Evolutionary conservation across 192 early-diverging fungal genomes (phyloP).

Genomic region (Helicostylum pulchrum): DNA sequence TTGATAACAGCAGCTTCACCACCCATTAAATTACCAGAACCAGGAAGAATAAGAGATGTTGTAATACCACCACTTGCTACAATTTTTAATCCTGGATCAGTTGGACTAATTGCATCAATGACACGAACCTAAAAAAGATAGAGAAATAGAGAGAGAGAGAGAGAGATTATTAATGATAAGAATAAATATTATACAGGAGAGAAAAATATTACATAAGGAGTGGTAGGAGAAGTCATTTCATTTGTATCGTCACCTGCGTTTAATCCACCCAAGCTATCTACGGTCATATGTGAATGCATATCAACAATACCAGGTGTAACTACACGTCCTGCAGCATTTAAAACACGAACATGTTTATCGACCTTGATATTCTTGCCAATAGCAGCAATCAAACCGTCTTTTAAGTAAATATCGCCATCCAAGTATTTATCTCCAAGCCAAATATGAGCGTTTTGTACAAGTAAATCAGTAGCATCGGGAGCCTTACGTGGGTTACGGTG

Average conservation of each 20-base stretch:
- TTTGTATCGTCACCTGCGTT: constrained; percentile 46
- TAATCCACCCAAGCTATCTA: constrained; percentile 44
- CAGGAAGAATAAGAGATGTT: constrained; percentile 58
- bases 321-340: constrained; percentile 63
- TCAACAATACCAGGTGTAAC: constrained; percentile 82
- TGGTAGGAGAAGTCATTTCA: constrained; percentile 44
- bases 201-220: constrained; percentile 38
- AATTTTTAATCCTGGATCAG: constrained; percentile 45
- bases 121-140: constrained; percentile 42
- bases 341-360: constrained; percentile 34
- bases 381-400: constrained; percentile 52
- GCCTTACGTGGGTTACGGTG: constrained; percentile 44
- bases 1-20: constrained; percentile 60
- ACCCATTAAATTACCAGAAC: constrained; percentile 63
- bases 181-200: neutral
- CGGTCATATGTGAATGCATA: constrained; percentile 62
- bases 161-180: neutral
- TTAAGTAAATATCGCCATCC: constrained; percentile 60
- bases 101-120: constrained; percentile 54
- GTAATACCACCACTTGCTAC: constrained; percentile 60
- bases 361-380: constrained; percentile 41
- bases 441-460: constrained; percentile 61
- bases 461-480: constrained; percentile 31
- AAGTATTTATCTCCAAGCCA: constrained; percentile 37
- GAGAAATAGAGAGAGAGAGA: neutral